Conservation (phyloP, 139 green algal species). For the Gonium pectorale region DNA sequence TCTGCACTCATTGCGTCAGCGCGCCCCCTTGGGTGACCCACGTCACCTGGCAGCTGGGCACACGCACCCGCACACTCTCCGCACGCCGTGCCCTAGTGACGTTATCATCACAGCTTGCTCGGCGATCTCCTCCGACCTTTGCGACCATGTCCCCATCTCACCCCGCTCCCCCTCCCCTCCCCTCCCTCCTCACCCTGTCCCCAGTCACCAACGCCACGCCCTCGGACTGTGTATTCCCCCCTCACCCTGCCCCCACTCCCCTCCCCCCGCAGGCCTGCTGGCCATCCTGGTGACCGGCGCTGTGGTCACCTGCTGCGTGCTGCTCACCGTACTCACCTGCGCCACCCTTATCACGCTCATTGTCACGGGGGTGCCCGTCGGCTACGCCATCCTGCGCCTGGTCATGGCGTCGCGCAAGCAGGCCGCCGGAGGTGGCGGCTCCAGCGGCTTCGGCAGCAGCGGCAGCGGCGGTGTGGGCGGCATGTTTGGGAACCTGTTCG, state of each 20-base stretch:
- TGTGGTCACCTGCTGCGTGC: conserved; percentile 35
- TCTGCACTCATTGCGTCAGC: too few relatives aligned
- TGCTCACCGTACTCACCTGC: conserved; percentile 42
- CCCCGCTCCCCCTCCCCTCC: background rate
- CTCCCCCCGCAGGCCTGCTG: conserved; percentile 17
- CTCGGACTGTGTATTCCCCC: background rate
- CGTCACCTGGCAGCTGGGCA: too few relatives aligned
- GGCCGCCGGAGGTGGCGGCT: background rate
- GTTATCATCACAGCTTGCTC: too few relatives aligned
- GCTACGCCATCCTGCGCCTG: conserved; percentile 36
- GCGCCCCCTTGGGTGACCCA: too few relatives aligned
- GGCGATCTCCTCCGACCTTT: too few relatives aligned
- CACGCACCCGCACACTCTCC: too few relatives aligned
- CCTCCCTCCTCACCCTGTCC: background rate
- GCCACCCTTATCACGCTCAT: conserved; percentile 45
- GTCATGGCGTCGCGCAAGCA: conserved; percentile 13
- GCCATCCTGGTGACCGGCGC: conserved; percentile 50
- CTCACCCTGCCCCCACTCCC: background rate
- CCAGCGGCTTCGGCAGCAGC: background rate
- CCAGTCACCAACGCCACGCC: background rate
- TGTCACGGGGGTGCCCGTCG: conserved; percentile 48
- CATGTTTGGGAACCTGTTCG: conserved; percentile 16
- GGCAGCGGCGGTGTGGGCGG: background rate
- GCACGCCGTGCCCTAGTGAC: too few relatives aligned
- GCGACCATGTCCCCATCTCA: too few relatives aligned